Percentiles rank a stretch among this genome's conserved stretches.
phyloP scores from a whole-genome alignment of 192 early-diverging fungal genomes.

The Chytriomyces sp. region DNA sequence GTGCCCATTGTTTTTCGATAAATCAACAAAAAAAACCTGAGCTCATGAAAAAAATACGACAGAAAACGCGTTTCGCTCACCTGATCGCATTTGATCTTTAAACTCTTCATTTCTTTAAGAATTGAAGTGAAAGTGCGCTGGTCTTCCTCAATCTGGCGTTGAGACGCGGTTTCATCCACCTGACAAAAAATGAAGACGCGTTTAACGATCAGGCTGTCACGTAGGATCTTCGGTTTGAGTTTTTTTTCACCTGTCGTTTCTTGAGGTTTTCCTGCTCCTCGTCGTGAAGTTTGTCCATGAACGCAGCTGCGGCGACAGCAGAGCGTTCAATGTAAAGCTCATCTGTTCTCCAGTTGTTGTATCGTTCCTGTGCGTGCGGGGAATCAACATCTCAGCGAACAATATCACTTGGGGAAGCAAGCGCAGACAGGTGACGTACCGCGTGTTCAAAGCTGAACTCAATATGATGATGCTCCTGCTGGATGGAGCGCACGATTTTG shows the following conservation, averaged over 20 bases:
- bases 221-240: neutral
- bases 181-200: neutral
- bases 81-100: conserved; percentile 36
- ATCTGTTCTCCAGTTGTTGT: conserved; percentile 42
- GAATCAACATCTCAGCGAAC: no score
- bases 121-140: conserved; percentile 34
- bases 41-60: neutral
- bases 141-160: conserved; percentile 33
- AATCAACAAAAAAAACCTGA: neutral
- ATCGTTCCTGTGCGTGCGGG: conserved; percentile 2
- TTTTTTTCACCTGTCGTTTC: conserved; percentile 24
- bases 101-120: conserved; percentile 38
- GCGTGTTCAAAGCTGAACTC: conserved; percentile 39
- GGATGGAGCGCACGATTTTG: conserved; percentile 23
- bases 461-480: conserved; percentile 30
- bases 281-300: conserved; percentile 36
- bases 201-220: neutral
- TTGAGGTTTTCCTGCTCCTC: conserved; percentile 38
- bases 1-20: neutral
- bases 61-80: neutral
- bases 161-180: conserved; percentile 29
- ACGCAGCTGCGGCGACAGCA: conserved; percentile 25
- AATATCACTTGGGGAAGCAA: no score
- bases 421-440: neutral
- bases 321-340: conserved; percentile 39